These are phyloP conservation scores for Castanospermum australe DNA, from an alignment of 306 rosid genomes.

Conservation along the genomic window DNA sequence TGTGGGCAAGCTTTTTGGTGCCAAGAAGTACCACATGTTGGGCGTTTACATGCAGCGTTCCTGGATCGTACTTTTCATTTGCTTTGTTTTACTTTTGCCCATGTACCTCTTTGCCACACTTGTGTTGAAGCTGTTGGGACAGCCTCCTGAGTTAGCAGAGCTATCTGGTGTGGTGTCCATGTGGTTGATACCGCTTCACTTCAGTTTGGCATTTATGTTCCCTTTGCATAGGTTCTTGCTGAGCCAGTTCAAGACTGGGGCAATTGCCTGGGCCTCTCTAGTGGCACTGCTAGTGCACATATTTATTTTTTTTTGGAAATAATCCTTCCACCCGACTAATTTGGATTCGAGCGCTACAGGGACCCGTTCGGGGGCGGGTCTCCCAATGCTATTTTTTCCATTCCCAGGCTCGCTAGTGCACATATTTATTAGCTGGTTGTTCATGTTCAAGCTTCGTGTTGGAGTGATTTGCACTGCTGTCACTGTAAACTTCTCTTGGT, in stretches of 20 bases:
- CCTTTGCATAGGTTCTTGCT: conserved; percentile 68
- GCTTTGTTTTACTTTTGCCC: conserved; percentile 61
- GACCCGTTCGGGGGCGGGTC: too few relatives aligned
- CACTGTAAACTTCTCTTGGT: conserved; percentile 62
- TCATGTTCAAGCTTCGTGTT: conserved; percentile 46
- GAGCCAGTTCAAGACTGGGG: conserved; percentile 51
- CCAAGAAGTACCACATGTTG: conserved; percentile 68
- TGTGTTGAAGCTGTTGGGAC: conserved; percentile 55
- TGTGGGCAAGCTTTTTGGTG: conserved; percentile 94
- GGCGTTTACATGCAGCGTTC: conserved; percentile 89
- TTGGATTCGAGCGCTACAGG: too few relatives aligned
- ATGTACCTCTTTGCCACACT: conserved; percentile 58
- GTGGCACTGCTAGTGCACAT: conserved; percentile 47
- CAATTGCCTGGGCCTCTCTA: conserved; percentile 53
- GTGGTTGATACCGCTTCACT: conserved; percentile 65
- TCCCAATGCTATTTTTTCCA: too few relatives aligned
- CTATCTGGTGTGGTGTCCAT: conserved; percentile 47
- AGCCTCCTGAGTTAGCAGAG: conserved; percentile 57
- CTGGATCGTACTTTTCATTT: conserved; percentile 64
- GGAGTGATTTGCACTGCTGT: conserved; percentile 65
- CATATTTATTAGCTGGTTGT: conserved; percentile 64
- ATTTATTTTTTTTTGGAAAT: too few relatives aligned
- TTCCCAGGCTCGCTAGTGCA: too few relatives aligned
- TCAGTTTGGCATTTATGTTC: conserved; percentile 64
- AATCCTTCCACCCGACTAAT: too few relatives aligned